Percentiles rank a stretch among this genome's conserved stretches.
These are phyloP conservation scores for Marasmius sp. DNA, from an alignment of 1,284 basidiomycete genomes.

Conservation along the genomic window DNA sequence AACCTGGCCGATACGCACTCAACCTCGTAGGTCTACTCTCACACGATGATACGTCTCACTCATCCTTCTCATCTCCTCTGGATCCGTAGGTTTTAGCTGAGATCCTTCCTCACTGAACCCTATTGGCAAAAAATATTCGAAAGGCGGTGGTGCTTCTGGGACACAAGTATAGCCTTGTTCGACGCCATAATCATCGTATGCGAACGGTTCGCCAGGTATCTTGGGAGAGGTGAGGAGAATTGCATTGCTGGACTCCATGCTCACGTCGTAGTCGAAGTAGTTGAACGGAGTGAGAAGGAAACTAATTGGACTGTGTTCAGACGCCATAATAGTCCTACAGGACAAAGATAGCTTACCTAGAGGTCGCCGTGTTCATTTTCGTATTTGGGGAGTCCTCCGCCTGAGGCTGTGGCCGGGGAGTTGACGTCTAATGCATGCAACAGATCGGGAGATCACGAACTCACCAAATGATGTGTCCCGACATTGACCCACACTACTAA, in stretches of 20 bases:
- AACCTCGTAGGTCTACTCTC: slow-evolving; percentile 27
- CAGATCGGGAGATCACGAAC: slow-evolving; percentile 9
- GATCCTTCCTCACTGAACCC: slow-evolving; percentile 38
- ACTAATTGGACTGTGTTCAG: slow-evolving; percentile 24
- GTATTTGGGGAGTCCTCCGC: slow-evolving; percentile 63
- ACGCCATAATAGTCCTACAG: neutral
- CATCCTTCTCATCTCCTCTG: slow-evolving; percentile 41
- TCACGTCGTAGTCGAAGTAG: slow-evolving; percentile 63
- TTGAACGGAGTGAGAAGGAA: slow-evolving; percentile 64
- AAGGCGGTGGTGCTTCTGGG: slow-evolving; percentile 40
- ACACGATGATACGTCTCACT: slow-evolving; percentile 45
- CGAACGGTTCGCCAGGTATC: slow-evolving; percentile 38
- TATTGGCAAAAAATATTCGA: slow-evolving; percentile 39
- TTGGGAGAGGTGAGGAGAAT: slow-evolving; percentile 46
- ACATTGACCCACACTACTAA: slow-evolving; percentile 66
- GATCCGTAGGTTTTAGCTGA: slow-evolving; percentile 23
- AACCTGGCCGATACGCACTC: neutral
- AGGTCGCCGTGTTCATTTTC: slow-evolving; percentile 57
- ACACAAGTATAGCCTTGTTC: slow-evolving; percentile 43
- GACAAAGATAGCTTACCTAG: slow-evolving; percentile 36
- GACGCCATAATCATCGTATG: slow-evolving; percentile 54
- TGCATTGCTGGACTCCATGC: slow-evolving; percentile 56
- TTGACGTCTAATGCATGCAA: neutral
- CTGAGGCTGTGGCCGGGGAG: slow-evolving; percentile 40
- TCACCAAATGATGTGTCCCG: slow-evolving; percentile 59